Base-by-base conservation (phyloP, 2,329 filamentous ascomycete species). In the Cercospora sesami region DNA sequence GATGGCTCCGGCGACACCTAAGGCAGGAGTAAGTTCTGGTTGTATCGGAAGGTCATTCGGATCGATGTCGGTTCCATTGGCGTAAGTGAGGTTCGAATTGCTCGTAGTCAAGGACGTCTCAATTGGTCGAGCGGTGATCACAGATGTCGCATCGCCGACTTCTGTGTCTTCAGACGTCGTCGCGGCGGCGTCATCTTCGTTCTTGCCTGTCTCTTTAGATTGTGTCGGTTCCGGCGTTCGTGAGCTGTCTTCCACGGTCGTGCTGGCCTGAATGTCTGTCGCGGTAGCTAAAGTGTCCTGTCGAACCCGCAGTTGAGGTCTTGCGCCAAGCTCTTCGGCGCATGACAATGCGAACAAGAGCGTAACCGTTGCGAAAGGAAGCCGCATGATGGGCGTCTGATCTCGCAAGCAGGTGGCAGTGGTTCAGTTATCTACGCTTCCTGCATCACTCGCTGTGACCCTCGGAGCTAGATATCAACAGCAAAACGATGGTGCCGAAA, bases 1-100 rank as follows among this genome's bases (percentile, higher is more conserved):
- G 60, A 97, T 83, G 21, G 90, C 86, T 26, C 94, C 94, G 36
- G 89, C 89, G 60, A 97, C 86, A 3, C 89, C 92, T 80, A 92
- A 89, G 48, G 90, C 93, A 3, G 94, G 93, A 1, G 93, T 97
- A 59, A 98, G 84, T 65, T 79, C 80, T 0, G 94, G 93, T 26
- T 86, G 75, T 36, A 97, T 81, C 0, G 94, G 94, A 18, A 97
- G 84, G 21, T 21, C 59, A 18, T 68, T 66, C 5, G 28, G 28
- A 26, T 65, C 36, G 30, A 33, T 63, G 18, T 63, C 53, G 12
- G 42, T 23, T 28, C 64, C 57, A 55, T 55, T 60, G 3, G 67
- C 60, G 14, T 53, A 33, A n/a, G 65, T 70, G 30, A 59, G 51
- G 48, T 68, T 65, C 36, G 63, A 30, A 53, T 61, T 59, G 21